These are phyloP conservation scores for Goffeauzyma gilvescens DNA, from an alignment of 768 basidiomycete species.

Conservation along the genomic window DNA sequence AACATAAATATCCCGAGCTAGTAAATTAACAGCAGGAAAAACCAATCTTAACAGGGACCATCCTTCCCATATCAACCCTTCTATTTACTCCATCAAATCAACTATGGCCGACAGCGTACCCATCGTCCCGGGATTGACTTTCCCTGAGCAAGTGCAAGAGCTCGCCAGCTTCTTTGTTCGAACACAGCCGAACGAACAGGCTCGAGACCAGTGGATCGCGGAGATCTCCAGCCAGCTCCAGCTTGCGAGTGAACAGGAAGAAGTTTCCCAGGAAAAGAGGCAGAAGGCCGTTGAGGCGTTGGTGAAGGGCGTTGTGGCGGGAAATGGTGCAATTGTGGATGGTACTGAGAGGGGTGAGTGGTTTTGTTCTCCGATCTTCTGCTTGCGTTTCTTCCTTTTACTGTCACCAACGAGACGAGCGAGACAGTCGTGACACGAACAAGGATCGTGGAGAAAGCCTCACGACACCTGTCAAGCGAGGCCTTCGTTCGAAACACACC, in stretches of 20 bases:
- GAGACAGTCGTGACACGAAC: no score
- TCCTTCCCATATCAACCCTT: background rate
- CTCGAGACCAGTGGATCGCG: constrained; percentile 18
- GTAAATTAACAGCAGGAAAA: no score
- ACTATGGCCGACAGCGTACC: constrained; percentile 28
- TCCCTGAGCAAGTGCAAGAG: constrained; percentile 25
- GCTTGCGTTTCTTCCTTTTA: no score
- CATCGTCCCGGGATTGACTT: constrained; percentile 28
- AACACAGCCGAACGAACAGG: constrained; percentile 18
- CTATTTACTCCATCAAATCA: background rate
- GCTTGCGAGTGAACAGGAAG: constrained; percentile 1
- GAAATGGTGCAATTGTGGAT: constrained; percentile 24
- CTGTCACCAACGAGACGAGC: no score
- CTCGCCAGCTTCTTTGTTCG: constrained; percentile 23
- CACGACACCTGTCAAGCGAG: background rate
- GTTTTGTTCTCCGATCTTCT: no score
- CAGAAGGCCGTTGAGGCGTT: constrained; percentile 18
- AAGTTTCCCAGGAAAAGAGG: constrained; percentile 16
- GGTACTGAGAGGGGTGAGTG: constrained; percentile 26
- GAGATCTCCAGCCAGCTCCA: constrained; percentile 2
- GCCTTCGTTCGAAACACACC: background rate
- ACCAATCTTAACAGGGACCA: no score
- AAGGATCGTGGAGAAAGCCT: no score
- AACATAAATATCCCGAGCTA: no score
- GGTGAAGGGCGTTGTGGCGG: constrained; percentile 19